Conservation (phyloP, 148 eudicot species). For the Rhododendron simsii region DNA sequence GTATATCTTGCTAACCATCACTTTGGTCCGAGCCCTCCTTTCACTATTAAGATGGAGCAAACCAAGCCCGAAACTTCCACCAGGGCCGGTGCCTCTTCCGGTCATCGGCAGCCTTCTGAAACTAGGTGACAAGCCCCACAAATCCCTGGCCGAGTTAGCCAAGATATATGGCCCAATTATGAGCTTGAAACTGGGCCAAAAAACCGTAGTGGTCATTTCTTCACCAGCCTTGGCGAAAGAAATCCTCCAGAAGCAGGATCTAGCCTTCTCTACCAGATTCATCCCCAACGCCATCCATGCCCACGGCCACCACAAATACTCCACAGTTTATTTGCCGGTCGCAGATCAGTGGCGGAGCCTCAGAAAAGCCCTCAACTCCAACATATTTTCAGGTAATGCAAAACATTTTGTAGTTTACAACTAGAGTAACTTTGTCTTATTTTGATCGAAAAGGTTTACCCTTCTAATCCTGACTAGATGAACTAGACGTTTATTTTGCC, state of each 20-base stretch:
- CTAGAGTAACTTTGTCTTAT: background rate
- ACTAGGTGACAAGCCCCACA: conserved; percentile 19
- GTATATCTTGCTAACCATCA: background rate
- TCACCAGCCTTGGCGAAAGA: conserved; percentile 11
- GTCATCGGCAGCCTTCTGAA: conserved; percentile 13
- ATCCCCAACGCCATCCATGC: background rate
- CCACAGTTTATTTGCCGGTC: background rate
- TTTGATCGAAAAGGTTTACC: background rate
- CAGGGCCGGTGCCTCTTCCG: conserved; percentile 14
- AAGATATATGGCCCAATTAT: conserved; percentile 17
- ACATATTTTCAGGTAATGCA: background rate
- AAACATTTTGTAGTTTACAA: background rate
- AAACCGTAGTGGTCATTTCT: conserved; percentile 7
- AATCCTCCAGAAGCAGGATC: background rate
- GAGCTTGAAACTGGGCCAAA: conserved; percentile 13
- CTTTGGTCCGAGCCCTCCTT: background rate
- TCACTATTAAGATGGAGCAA: background rate
- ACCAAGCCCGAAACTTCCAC: background rate
- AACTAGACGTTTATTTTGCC: background rate
- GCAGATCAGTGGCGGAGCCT: background rate
- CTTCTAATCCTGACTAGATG: background rate
- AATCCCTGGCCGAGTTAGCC: conserved; percentile 16
- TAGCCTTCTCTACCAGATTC: background rate
- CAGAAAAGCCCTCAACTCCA: background rate
- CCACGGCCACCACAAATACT: background rate